Evolutionary conservation across 768 basidiomycete species (phyloP).

Genomic region (Tylopilus cervinicoccineus): DNA sequence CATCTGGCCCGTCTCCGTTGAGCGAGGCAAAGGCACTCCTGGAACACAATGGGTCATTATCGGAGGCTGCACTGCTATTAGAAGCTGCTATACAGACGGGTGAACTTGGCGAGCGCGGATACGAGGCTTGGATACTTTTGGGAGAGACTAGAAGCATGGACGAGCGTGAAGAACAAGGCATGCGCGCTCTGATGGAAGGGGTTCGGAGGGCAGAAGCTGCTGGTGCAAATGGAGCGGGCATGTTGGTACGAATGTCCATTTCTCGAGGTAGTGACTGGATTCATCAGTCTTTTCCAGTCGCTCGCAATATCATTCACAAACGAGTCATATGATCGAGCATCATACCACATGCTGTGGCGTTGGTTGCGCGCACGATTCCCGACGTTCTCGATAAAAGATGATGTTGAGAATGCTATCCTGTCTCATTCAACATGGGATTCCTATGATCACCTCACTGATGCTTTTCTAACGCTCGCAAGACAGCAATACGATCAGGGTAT

Average conservation of each 20-base stretch:
- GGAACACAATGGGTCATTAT: slow-evolving; percentile 77
- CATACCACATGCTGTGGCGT: slow-evolving; percentile 79
- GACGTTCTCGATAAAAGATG: slow-evolving; percentile 48
- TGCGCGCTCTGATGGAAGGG: slow-evolving; percentile 75
- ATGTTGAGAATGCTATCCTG: slow-evolving; percentile 49
- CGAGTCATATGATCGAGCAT: slow-evolving; percentile 83
- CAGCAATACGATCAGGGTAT: slow-evolving; percentile 69
- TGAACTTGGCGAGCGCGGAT: slow-evolving; percentile 75
- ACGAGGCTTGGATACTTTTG: slow-evolving; percentile 89
- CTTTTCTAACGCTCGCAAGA: slow-evolving; percentile 80
- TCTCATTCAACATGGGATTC: slow-evolving; percentile 75
- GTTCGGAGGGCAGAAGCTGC: slow-evolving; percentile 61
- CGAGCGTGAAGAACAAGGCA: slow-evolving; percentile 78
- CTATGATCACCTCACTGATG: slow-evolving; percentile 73
- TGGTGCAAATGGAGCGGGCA: slow-evolving; percentile 64
- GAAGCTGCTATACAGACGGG: slow-evolving; percentile 89
- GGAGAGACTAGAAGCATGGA: slow-evolving; percentile 91
- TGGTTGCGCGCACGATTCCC: slow-evolving; percentile 76
- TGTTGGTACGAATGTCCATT: slow-evolving; percentile 52
- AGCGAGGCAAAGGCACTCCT: slow-evolving; percentile 73
- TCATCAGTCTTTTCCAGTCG: slow-evolving; percentile 49
- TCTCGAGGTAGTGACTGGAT: not conserved
- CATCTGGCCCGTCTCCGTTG: slow-evolving; percentile 47
- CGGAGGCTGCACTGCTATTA: slow-evolving; percentile 80
- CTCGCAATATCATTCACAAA: slow-evolving; percentile 96